Evolutionary conservation across 2,329 filamentous ascomycete species (phyloP), one percentile per base, ranked within the genome.

Genomic region (Alternaria arbusti): DNA sequence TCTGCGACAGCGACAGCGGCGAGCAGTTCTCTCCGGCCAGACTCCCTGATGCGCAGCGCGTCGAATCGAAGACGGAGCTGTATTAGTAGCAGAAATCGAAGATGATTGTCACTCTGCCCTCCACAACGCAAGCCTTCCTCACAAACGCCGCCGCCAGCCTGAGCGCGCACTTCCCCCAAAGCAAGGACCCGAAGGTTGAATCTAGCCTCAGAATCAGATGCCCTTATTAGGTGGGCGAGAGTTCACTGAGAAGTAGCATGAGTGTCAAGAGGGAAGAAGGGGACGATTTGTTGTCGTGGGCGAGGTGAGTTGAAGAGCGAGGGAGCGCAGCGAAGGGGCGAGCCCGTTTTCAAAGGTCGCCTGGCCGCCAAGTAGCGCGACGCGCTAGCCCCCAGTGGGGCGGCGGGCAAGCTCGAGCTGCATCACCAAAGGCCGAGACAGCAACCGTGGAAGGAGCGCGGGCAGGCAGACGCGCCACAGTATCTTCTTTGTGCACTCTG

Each of bases 161-260:
- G 66, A 73, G 65, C 68, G 70, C 72, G 72, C 71, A 70, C 70
- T 68, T 73, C 69, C 73, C 69, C 66, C 74, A 74, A 73, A 72
- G 72, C 70, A 73, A 70, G 68, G 71, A 71, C 67, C 69, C 68
- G 69, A 68, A 72, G 72, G 66, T 49, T 64, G 70, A 75, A 72
- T 74, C 74, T 77, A 78, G 72, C 68, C 63, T 73, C 65, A 74
- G 69, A 75, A 76, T 69, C 75, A 78, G 74, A 78, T 67, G 75
- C 77, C 77, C 77, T 78, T 78, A 77, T 78, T 77, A 78, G 62
- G 69, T 72, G 76, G 77, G 77, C 77, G 65, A 68, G 67, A 71
- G 67, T 71, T 78, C 76, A 78, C 76, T 70, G 70, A 75, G 68
- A 72, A 78, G 75, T 73, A 72, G 70, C 75, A 78, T 77, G 70